These are phyloP conservation scores for Penicillium samsonianum DNA, from an alignment of 495 filamentous ascomycete species.

Conservation along the genomic window DNA sequence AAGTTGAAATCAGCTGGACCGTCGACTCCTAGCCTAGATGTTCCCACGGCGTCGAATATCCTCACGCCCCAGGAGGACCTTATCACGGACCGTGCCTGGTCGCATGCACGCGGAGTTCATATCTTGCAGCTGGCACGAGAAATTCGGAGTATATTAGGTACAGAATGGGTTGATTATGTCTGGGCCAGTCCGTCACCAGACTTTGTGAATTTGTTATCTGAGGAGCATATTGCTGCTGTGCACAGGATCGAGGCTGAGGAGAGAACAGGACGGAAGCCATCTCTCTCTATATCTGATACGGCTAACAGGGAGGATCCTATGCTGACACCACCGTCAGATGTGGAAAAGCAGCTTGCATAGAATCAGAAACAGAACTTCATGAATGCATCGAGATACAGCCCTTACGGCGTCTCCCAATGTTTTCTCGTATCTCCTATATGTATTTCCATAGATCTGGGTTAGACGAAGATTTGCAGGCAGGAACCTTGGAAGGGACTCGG, in stretches of 20 bases:
- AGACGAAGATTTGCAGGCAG: background rate
- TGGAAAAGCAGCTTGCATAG: slow-evolving; percentile 25
- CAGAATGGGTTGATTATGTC: slow-evolving; percentile 66
- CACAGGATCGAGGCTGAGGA: slow-evolving; percentile 15
- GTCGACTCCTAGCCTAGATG: slow-evolving; percentile 19
- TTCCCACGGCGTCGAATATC: slow-evolving; percentile 24
- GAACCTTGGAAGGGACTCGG: background rate
- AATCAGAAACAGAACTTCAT: slow-evolving; percentile 5
- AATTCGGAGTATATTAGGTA: slow-evolving; percentile 63
- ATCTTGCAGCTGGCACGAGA: slow-evolving; percentile 61
- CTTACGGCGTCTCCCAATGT: background rate
- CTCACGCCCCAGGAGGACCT: slow-evolving; percentile 41
- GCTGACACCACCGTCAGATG: slow-evolving; percentile 38
- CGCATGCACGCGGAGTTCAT: slow-evolving; percentile 56
- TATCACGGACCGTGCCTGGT: slow-evolving; percentile 59
- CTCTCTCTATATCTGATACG: slow-evolving; percentile 1
- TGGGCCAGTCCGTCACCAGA: slow-evolving; percentile 67
- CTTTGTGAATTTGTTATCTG: slow-evolving; percentile 58
- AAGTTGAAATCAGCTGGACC: slow-evolving; percentile 9
- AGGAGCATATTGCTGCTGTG: slow-evolving; percentile 33
- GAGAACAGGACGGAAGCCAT: slow-evolving; percentile 7
- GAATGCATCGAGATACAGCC: background rate
- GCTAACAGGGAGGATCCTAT: slow-evolving; percentile 16
- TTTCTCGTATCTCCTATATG: background rate
- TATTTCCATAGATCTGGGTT: background rate